Base-by-base conservation (phyloP, 129 eudicot species). In the Scalesia atractyloides region DNA sequence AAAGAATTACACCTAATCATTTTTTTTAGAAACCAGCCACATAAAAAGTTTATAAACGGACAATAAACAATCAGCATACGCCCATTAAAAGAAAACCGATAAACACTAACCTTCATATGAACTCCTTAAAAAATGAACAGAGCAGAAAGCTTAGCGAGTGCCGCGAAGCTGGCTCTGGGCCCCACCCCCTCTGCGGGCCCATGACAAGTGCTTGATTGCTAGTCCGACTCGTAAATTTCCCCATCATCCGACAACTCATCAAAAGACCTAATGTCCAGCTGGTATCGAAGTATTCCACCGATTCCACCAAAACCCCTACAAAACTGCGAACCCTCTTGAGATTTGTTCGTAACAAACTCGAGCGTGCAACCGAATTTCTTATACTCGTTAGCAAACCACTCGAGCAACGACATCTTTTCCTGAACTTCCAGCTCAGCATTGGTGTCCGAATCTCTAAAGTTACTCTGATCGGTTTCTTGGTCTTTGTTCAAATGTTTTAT, bases 241-340 rank as follows among this genome's bases (percentile, higher is more conserved):
- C 65, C 65, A 59, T 26, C 65, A 14, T 59, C 65, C 26, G 65
- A 59, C 11, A 59, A 9, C 19, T 59, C 65, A 59, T 59, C 65
- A 26, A 26, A 59, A 0, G 65, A 59, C 65, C 65, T 59, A 26
- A 59, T 59, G 65, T 59, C 65, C 65, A 59, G 43, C 65, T 43
- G 70, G 52, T 75, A 81, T 5, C 85, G 74, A 66, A 76, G 82
- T 66, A 76, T 82, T 43, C 85, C 82, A 13, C 85, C 82, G n/a
- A 82, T 82, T 47, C 85, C 85, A 62, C 81, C 81, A 15, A 81
- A 81, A 16, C 65, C 65, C 65, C 65, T 59, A 59, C 65, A 59
- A 59, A 59, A 59, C 65, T 59, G 65, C 5, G 65, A 59, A 59
- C 65, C 65, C 65, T 59, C 65, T 59, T 59, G 65, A 26, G 65